These are phyloP conservation scores for Arachnopeziza araneosa DNA, from an alignment of 2,329 filamentous ascomycete species.

Conservation along the genomic window DNA sequence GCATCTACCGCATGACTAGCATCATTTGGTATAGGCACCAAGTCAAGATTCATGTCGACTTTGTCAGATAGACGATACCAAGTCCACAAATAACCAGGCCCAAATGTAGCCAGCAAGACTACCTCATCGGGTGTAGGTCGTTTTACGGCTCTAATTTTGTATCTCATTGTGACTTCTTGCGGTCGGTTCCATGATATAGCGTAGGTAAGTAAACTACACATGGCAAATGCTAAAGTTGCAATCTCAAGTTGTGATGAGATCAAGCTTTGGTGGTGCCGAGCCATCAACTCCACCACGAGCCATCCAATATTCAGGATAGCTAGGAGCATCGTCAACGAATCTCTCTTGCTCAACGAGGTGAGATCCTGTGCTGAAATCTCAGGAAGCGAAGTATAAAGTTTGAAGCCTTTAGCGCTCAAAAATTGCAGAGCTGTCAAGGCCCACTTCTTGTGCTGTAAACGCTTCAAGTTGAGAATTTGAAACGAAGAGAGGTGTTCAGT, in stretches of 20 bases:
- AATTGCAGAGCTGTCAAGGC: background rate
- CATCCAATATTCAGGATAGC: background rate
- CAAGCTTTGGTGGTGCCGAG: background rate
- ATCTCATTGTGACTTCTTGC: background rate
- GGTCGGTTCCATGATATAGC: background rate
- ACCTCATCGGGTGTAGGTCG: background rate
- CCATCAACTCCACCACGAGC: background rate
- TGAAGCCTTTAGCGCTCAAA: background rate
- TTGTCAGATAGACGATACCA: background rate
- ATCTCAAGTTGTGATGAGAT: background rate
- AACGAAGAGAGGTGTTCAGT: background rate
- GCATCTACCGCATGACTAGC: background rate
- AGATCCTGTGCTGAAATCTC: background rate
- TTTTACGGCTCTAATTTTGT: background rate
- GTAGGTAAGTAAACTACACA: background rate
- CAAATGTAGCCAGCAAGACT: background rate
- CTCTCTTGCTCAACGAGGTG: background rate
- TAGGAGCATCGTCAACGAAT: background rate
- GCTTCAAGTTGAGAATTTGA: background rate
- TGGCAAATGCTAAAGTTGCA: background rate
- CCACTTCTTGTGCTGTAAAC: background rate
- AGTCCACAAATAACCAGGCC: background rate
- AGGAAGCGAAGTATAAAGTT: background rate
- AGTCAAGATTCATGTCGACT: background rate
- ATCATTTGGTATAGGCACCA: background rate